Evolutionary conservation across 495 filamentous ascomycete genomes (phyloP).

Genomic region (Hypomontagnella monticulosa): DNA sequence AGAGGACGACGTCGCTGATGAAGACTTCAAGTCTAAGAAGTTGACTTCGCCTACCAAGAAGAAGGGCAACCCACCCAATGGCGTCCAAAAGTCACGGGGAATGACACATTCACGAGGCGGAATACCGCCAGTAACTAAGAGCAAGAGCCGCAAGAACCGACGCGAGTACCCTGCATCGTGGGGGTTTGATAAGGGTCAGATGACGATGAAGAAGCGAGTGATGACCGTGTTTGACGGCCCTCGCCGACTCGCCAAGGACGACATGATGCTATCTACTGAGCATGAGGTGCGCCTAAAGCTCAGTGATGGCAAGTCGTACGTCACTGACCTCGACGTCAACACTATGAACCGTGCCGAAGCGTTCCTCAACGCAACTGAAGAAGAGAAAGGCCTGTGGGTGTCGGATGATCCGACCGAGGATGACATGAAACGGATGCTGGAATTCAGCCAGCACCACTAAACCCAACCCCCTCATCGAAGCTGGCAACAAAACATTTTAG

Average conservation of each 20-base stretch:
- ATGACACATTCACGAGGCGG: constrained; percentile 71
- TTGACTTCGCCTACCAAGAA: constrained; percentile 35
- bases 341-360: constrained; percentile 87
- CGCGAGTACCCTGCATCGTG: constrained; percentile 92
- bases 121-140: constrained; percentile 67
- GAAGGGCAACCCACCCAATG: constrained; percentile 59
- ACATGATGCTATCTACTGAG: constrained; percentile 97
- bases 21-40: constrained; percentile 46
- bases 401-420: constrained; percentile 62
- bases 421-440: constrained; percentile 55
- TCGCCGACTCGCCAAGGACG: constrained; percentile 92
- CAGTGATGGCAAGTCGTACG: constrained; percentile 74
- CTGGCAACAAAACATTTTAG: too few relatives aligned
- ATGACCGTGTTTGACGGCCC: constrained; percentile 91
- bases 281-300: constrained; percentile 91
- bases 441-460: constrained; percentile 42
- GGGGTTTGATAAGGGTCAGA: constrained; percentile 88
- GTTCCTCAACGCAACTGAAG: constrained; percentile 76
- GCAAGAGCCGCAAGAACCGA: constrained; percentile 77
- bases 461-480: neutral
- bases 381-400: constrained; percentile 86
- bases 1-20: constrained; percentile 55
- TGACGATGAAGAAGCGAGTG: constrained; percentile 98
- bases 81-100: constrained; percentile 64
- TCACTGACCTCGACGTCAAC: constrained; percentile 93